These are phyloP conservation scores for Cephaloascus fragrans DNA, from an alignment of 805 yeast species.

Conservation along the genomic window DNA sequence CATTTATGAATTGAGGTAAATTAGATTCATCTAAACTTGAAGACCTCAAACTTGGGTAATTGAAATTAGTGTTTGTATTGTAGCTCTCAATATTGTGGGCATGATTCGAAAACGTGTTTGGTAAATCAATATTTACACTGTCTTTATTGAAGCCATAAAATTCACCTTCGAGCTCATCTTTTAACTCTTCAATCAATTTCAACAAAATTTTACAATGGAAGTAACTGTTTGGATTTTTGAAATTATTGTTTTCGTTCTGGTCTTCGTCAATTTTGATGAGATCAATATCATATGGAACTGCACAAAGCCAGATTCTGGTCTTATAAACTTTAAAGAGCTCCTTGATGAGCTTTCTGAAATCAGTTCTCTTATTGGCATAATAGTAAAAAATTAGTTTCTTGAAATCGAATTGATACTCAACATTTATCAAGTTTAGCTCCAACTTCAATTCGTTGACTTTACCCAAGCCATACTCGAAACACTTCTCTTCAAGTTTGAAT, in stretches of 20 bases:
- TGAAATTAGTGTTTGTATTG: too few species aligned
- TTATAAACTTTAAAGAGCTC: constrained; percentile 35
- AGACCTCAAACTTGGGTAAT: too few species aligned
- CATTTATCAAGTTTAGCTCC: constrained; percentile 24
- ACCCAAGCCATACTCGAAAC: constrained; percentile 52
- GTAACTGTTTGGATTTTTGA: too few species aligned
- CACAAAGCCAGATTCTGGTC: constrained; percentile 38
- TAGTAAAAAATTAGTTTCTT: constrained; percentile 35
- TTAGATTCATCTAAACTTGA: too few species aligned
- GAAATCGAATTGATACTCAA: constrained; percentile 34
- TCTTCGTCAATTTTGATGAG: too few species aligned
- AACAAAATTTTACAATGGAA: constrained; percentile 42
- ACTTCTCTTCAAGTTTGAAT: constrained; percentile 62
- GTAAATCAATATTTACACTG: too few species aligned
- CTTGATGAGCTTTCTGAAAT: constrained; percentile 31
- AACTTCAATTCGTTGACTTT: constrained; percentile 39
- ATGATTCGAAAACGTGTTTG: too few species aligned
- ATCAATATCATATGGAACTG: too few species aligned
- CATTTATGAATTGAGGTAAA: too few species aligned
- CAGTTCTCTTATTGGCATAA: constrained; percentile 34
- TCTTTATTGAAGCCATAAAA: constrained; percentile 30
- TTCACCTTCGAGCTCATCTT: constrained; percentile 27
- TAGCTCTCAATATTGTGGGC: too few species aligned
- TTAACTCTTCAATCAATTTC: constrained; percentile 35
- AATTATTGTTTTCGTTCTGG: too few species aligned